Evolutionary conservation across 2,329 filamentous ascomycete genomes (phyloP), one percentile per base, ranked within the genome.

Genomic region (Drechslera avenae): DNA sequence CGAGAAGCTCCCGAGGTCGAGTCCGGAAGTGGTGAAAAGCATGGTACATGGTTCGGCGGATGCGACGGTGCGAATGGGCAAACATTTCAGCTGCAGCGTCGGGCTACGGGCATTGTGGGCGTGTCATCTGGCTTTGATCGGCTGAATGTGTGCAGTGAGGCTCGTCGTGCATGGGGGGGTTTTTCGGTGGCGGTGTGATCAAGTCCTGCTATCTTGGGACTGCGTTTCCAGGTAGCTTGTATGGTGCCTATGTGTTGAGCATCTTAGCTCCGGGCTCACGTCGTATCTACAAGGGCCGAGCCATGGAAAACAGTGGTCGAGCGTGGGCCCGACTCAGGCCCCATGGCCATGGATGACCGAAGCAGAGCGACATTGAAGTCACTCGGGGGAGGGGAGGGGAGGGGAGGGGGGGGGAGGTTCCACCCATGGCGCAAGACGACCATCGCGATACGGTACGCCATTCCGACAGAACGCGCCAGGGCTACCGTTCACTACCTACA

Each of bases 111-210:
- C 18, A 51, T 41, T 28, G 21, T 56, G 56, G 45, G 51, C 60
- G 49, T 60, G 60, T 65, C 60, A 63, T 67, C 62, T 60, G 53
- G 44, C n/a, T 21, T 30, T 58, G 55, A 63, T 60, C 40, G 37
- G 46, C 39, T 36, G 36, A 49, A 42, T 40, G 40, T 52, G 56
- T 57, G 48, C 50, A 34, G 46, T 56, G 51, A 52, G 50, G 55
- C 54, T 56, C 46, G 53, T 46, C 41, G 34, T 57, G 53, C 51
- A 54, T 46, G n/a, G n/a, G n/a, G n/a, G n/a, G n/a, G 32, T n/a
- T 39, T 40, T 16, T 39, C 45, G 52, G 52, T 54, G 57, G 63
- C 58, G 54, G 63, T 64, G 59, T 63, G 61, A 56, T 59, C 7
- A 43, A 39, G 54, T 39, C 9, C 26, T 28, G 36, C 33, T 13